Evolutionary conservation across 2,329 filamentous ascomycete genomes (phyloP), one percentile per base, ranked within the genome.

Genomic region (Amylocarpus encephaloides): DNA sequence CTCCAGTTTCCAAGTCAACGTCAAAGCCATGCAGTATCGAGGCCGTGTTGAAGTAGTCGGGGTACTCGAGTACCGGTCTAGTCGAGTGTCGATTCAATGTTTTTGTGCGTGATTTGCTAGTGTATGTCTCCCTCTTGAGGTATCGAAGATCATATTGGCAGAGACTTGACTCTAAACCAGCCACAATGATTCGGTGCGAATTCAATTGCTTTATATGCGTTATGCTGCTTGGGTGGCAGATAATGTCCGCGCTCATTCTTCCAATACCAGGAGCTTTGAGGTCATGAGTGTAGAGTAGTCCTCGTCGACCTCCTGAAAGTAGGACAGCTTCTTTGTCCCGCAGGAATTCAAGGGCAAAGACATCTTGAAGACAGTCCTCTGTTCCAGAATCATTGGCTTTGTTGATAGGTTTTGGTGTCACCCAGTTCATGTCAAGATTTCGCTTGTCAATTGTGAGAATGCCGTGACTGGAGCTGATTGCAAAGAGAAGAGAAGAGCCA

Each of bases 91-190:
- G 12, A 18, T 51, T 55, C 9, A n/a, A 5, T 13, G 29, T 36
- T 26, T 26, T 26, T 7, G 22, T 26, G 22, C 22, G 22, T 26
- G 22, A 26, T 26, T 4, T 39, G 34, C 30, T 12, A 11, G 34
- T 18, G 6, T 12, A 33, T 30, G 13, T 36, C 18, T 51, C 48
- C 13, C 10, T 19, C 52, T 58, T 57, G 19, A 54, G 55, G 55
- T 71, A 79, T 1, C 81, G 77, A 30, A 77, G 53, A 54, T 85
- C 81, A 58, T 81, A 84, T 5, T 82, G 64, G 1, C 69, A 69
- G 67, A 84, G 75, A 47, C 60, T 68, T 59, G 70, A 71, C 30
- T 65, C 59, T 1, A 80, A 64, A 1, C 79, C 78, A 0, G 77
- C 73, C 3, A 75, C 74, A 2, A 84, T 66, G 16, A 82, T 66